A percentile compares a stretch with the other conserved stretches of the same genome.
phyloP scores from a whole-genome alignment of 306 rosid genomes.

The Prunus dulcis region DNA sequence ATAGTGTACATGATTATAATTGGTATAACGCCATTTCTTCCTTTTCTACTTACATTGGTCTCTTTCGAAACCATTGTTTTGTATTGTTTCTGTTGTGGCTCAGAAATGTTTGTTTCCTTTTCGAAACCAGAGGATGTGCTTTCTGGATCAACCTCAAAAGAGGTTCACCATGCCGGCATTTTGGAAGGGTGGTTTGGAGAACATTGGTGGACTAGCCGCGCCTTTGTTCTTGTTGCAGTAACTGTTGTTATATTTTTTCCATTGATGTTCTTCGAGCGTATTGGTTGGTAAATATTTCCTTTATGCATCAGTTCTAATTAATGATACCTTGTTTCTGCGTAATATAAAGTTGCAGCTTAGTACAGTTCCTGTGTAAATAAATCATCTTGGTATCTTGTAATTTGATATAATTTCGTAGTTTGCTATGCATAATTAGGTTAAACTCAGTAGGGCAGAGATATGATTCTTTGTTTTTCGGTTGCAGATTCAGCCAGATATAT shows the following conservation, averaged over 20 bases:
- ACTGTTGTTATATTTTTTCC: slow-evolving; percentile 34
- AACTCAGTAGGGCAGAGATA: not conserved
- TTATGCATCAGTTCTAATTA: not conserved
- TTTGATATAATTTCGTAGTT: too few species aligned
- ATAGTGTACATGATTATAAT: slow-evolving; percentile 45
- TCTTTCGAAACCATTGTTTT: not conserved
- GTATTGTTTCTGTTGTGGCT: not conserved
- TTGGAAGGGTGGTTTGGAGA: slow-evolving; percentile 43
- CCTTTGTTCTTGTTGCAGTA: slow-evolving; percentile 31
- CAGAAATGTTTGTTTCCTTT: not conserved
- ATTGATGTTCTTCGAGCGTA: slow-evolving; percentile 34
- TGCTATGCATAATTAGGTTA: too few species aligned
- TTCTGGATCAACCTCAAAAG: slow-evolving; percentile 33
- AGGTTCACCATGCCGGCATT: slow-evolving; percentile 39
- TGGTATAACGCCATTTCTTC: slow-evolving; percentile 18
- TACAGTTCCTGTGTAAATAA: not conserved
- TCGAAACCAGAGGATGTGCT: slow-evolving; percentile 33
- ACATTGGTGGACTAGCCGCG: slow-evolving; percentile 46
- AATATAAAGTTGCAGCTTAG: too few species aligned
- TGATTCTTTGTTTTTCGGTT: not conserved
- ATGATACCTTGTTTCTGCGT: not conserved
- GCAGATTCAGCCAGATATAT: slow-evolving; percentile 40
- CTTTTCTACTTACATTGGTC: not conserved
- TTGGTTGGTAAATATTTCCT: slow-evolving; percentile 24
- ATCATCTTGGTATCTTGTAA: too few species aligned